Evolutionary conservation across 345 rosid species (phyloP).

Genomic region (Turritis glabra): DNA sequence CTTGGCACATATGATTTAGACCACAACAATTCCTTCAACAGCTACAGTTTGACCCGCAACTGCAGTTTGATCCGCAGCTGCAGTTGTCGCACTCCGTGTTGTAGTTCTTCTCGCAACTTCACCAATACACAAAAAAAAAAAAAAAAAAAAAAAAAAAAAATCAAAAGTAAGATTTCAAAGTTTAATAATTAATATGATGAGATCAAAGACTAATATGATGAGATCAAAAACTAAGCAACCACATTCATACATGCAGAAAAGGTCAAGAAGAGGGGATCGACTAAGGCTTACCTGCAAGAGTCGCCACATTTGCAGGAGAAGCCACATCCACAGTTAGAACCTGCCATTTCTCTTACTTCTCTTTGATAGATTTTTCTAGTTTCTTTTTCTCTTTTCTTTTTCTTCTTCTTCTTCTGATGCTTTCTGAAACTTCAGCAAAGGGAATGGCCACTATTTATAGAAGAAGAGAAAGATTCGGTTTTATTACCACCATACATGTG

Average conservation of each 20-base stretch:
- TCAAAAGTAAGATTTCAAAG: background rate
- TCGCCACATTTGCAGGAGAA: constrained; percentile 46
- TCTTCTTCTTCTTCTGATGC: constrained; percentile 9
- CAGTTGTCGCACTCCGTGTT: constrained; percentile 45
- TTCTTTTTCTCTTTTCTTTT: too few relatives aligned
- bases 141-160: too few relatives aligned
- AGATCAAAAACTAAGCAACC: background rate
- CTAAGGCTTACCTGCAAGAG: constrained; percentile 38
- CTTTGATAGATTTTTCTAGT: background rate
- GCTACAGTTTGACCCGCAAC: constrained; percentile 50
- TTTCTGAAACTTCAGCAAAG: constrained; percentile 4
- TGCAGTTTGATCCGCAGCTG: constrained; percentile 73
- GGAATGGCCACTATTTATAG: constrained; percentile 23
- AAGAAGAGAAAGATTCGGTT: background rate
- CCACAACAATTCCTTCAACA: constrained; percentile 36
- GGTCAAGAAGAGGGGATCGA: background rate
- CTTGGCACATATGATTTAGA: background rate
- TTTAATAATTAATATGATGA: background rate
- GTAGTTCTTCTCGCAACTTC: constrained; percentile 46
- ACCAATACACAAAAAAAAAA: background rate
- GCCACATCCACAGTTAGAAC: constrained; percentile 47
- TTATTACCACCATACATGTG: constrained; percentile 23
- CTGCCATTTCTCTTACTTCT: constrained; percentile 36
- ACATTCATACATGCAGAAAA: background rate
- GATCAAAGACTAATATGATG: background rate